Conservation (phyloP, 2,329 filamentous ascomycete species). For the Chaetomiaceae sp. region DNA sequence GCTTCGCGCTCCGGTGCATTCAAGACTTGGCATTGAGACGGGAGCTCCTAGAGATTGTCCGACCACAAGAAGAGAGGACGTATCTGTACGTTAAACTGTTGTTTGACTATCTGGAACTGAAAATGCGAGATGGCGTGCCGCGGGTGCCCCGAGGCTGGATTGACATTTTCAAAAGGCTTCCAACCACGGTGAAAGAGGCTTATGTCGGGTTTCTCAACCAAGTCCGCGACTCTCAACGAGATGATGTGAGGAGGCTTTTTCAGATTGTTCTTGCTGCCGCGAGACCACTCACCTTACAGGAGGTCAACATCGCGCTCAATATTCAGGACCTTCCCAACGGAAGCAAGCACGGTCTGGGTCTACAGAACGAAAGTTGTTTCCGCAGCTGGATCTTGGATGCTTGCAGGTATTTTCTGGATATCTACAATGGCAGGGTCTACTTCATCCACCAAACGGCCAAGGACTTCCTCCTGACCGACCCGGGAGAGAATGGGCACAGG, state of each 20-base stretch:
- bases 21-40: conserved; percentile 11
- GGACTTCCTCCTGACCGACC: conserved; percentile 17
- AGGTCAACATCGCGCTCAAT: conserved; percentile 23
- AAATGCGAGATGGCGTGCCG: conserved; percentile 16
- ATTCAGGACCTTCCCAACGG: conserved; percentile 17
- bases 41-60: conserved; percentile 15
- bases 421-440: conserved; percentile 21
- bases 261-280: conserved; percentile 19
- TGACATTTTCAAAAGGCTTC: conserved; percentile 19
- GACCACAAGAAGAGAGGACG: conserved; percentile 16
- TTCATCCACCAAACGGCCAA: conserved; percentile 24
- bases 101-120: conserved; percentile 20
- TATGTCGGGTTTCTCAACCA: conserved; percentile 17
- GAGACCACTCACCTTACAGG: conserved; percentile 17
- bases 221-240: conserved; percentile 14
- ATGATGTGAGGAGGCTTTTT: conserved; percentile 19
- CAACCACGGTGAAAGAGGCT: conserved; percentile 18
- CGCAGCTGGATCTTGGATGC: conserved; percentile 22
- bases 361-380: conserved; percentile 16
- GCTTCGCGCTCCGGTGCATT: conserved; percentile 18
- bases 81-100: conserved; percentile 23
- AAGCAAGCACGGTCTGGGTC: conserved; percentile 16
- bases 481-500: background rate
- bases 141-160: conserved; percentile 20
- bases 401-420: conserved; percentile 20